These are phyloP conservation scores for Agrocybe praecox DNA, from an alignment of 768 basidiomycete species.

Conservation along the genomic window DNA sequence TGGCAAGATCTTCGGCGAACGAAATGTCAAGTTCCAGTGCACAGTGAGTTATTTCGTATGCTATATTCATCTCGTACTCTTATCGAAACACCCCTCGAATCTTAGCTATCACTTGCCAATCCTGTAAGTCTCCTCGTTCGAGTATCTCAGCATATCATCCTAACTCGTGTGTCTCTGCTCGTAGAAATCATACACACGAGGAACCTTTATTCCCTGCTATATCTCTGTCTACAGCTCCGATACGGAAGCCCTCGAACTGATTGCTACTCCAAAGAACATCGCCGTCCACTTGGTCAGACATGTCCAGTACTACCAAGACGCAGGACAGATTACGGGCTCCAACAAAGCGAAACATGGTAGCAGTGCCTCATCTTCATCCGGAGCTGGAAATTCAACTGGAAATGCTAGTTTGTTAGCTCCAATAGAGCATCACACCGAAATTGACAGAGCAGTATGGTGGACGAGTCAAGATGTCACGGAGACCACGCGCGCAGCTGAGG, in stretches of 20 bases:
- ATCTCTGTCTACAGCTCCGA: conserved; percentile 30
- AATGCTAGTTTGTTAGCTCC: neutral
- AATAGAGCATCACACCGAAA: conserved; percentile 11
- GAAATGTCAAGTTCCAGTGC: conserved; percentile 27
- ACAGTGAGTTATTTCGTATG: conserved; percentile 21
- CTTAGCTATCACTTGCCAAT: conserved; percentile 35
- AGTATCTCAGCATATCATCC: neutral
- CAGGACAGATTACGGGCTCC: conserved; percentile 6
- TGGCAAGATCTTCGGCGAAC: conserved; percentile 23
- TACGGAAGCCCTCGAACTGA: conserved; percentile 29
- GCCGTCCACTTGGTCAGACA: conserved; percentile 28
- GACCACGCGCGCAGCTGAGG: neutral
- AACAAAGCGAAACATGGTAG: neutral
- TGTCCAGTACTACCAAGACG: conserved; percentile 25
- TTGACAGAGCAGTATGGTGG: conserved; percentile 33
- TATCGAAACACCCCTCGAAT: neutral
- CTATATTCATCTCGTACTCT: neutral
- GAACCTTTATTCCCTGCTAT: conserved; percentile 38
- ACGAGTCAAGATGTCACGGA: conserved; percentile 1
- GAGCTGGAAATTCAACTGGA: neutral
- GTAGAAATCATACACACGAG: conserved; percentile 39
- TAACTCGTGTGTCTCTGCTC: neutral
- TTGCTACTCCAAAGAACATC: conserved; percentile 26
- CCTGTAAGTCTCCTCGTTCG: conserved; percentile 26
- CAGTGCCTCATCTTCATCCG: neutral